Conservation (phyloP, 805 yeast genomes). For the Pichia sporocuriosa region DNA sequence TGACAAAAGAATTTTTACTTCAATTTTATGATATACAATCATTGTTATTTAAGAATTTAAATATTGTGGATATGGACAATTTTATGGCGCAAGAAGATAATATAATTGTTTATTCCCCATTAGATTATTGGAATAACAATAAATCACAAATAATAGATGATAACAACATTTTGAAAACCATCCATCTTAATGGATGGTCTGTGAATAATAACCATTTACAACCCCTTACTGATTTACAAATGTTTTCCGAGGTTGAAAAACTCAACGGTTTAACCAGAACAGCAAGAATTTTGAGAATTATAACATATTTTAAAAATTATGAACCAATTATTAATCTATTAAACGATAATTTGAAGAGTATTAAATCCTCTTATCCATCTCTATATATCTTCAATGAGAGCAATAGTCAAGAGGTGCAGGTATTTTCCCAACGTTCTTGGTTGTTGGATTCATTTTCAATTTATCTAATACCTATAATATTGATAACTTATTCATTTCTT, state of each 20-base stretch:
- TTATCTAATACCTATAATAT: conserved; percentile 17
- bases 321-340: conserved; percentile 23
- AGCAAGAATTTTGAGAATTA: conserved; percentile 34
- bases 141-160: conserved; percentile 26
- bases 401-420: too few species aligned
- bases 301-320: conserved; percentile 25
- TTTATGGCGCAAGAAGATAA: too few species aligned
- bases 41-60: background rate
- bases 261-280: conserved; percentile 38
- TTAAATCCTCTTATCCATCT: conserved; percentile 11
- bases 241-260: conserved; percentile 34
- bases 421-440: too few species aligned
- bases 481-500: conserved; percentile 32
- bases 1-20: conserved; percentile 1
- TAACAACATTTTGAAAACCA: conserved; percentile 32
- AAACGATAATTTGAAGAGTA: conserved; percentile 26
- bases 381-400: background rate
- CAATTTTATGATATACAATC: conserved; percentile 4
- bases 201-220: conserved; percentile 19
- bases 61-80: background rate
- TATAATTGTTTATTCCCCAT: conserved; percentile 30
- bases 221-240: conserved; percentile 23
- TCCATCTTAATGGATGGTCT: conserved; percentile 27
- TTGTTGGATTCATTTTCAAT: too few species aligned
- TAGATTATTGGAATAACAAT: conserved; percentile 38